Base-by-base conservation (phyloP, 192 early-diverging fungal species). In the Coemansia sp. region DNA sequence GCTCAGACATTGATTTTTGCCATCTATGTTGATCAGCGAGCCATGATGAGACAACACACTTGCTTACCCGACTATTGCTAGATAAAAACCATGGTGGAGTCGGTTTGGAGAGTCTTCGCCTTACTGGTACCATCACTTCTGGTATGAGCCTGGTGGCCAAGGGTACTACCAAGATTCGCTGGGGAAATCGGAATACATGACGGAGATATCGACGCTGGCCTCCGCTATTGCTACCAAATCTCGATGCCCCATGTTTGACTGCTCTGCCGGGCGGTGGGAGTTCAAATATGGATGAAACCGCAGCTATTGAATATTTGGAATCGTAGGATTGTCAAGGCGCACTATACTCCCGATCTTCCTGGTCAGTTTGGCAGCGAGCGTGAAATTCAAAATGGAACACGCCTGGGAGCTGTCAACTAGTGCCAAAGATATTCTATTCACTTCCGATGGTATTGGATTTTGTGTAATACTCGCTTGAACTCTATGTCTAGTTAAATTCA, bases 161-260 rank as follows among this genome's bases (percentile, higher is more conserved):
- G 46, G 95, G 95, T 24, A 82, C 87, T 13, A 77, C 89, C 7
- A 95, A 99, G 69, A 71, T 91, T 7, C 98, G 95, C 77, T 99
- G 94, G 93, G 24, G 97, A 99, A 75, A 85, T 89, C 45, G 97
- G 95, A 6, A 85, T 71, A 10, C 82, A 80, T 46, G 61, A 65
- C 51, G 94, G 95, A 94, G 97, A 99, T 75, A 90, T 98, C 39
- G 89, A 91, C 20, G 97, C 95, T 17, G 94, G 24, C 87, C n/a
- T 83, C 88, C 4, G 85, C 93, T 15, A 91, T 99, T 72, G 76
- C 97, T 6, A 72, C 77, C 15, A 95, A 99, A 72, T 81, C 95
- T 7, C 95, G 97, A 15, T 94, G 97, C 17, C 64, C 89, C 2
- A 87, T 94, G 15, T 83, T 93, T 22, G 85, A 86, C 32, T 90